Base-by-base conservation (phyloP, 2,329 filamentous ascomycete genomes). In the Claviceps sorghi region DNA sequence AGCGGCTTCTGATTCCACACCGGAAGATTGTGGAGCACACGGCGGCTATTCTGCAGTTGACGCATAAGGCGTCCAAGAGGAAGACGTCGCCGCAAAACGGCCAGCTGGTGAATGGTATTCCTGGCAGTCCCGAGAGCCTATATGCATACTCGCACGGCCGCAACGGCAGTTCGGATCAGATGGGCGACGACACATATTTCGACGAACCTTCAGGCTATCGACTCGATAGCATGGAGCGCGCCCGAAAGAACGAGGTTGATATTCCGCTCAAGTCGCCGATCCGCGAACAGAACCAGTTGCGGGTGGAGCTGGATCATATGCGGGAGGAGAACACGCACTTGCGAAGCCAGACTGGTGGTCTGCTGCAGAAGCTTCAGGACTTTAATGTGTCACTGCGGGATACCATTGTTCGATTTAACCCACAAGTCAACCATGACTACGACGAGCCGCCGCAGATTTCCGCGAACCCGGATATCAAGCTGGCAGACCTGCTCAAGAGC, bases 41-140 rank as follows among this genome's bases (percentile, higher is more conserved):
- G 0, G 90, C 93, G 15, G 91, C 88, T 45, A 87, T 98, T 41
- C 72, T 98, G 51, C 89, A 95, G 64, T 78, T 95, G 66, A 94
- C 90, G 9, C 90, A 97, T 67, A 85, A 84, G 60, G 81, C 79
- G 0, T 74, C 84, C n/a, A 84, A 79, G 61, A 79, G 78, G 58
- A 71, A 71, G 51, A 60, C 69, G 3, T 65, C 71, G 8, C 69
- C 73, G 49, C 67, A 70, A 2, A 67, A 65, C 36, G 64, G 65
- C 1, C 68, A 70, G 46, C 62, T 69, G 7, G 63, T 72, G 42
- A 77, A 78, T 52, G 79, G 77, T 21, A 80, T 87, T 56, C 85
- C 84, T 6, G 82, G 84, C 52, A 89, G 84, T 60, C 84, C 85
- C 8, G 85, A 88, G 63, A 89, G 84, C 69, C 78, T 88, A 56